Percentiles rank a stretch among this genome's conserved stretches.
Conservation (phyloP, 2,329 filamentous ascomycete species). For the Phialophora chinensis region DNA sequence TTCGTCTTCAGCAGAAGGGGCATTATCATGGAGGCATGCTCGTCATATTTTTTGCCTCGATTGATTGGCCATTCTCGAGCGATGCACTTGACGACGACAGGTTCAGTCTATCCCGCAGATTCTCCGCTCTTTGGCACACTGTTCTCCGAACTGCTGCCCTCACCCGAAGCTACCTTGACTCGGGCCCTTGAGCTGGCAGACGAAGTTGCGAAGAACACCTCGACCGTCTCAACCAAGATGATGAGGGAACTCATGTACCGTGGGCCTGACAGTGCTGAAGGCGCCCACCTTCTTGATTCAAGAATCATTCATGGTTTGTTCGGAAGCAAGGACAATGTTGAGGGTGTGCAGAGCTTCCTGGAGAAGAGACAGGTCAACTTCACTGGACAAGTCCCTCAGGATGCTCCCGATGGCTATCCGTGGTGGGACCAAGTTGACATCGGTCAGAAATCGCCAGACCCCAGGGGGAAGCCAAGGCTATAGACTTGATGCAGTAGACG, state of each 20-base stretch:
- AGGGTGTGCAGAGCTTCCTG: conserved; percentile 72
- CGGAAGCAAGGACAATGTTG: conserved; percentile 64
- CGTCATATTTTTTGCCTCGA: conserved; percentile 71
- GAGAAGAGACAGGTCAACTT: conserved; percentile 71
- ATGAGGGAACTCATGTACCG: conserved; percentile 75
- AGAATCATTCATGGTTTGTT: conserved; percentile 50
- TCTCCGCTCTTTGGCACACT: conserved; percentile 61
- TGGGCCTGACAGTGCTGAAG: conserved; percentile 64
- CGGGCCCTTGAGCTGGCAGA: conserved; percentile 70
- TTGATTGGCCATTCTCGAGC: conserved; percentile 69
- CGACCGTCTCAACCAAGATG: conserved; percentile 65
- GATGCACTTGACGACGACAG: conserved; percentile 70
- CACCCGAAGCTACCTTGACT: conserved; percentile 65
- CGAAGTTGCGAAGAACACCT: conserved; percentile 71
- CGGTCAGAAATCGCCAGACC: conserved; percentile 19
- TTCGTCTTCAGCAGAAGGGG: conserved; percentile 74
- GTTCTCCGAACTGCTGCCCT: conserved; percentile 69
- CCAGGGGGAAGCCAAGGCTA: conserved; percentile 31
- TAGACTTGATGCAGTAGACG: background rate
- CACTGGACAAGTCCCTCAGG: conserved; percentile 63
- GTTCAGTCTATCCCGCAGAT: conserved; percentile 62
- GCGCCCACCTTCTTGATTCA: conserved; percentile 70
- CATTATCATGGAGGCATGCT: conserved; percentile 72
- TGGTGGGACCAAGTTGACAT: conserved; percentile 70
- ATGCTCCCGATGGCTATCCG: conserved; percentile 66